phyloP scores from a whole-genome alignment of 768 basidiomycete genomes.

The Lactarius vividus region DNA sequence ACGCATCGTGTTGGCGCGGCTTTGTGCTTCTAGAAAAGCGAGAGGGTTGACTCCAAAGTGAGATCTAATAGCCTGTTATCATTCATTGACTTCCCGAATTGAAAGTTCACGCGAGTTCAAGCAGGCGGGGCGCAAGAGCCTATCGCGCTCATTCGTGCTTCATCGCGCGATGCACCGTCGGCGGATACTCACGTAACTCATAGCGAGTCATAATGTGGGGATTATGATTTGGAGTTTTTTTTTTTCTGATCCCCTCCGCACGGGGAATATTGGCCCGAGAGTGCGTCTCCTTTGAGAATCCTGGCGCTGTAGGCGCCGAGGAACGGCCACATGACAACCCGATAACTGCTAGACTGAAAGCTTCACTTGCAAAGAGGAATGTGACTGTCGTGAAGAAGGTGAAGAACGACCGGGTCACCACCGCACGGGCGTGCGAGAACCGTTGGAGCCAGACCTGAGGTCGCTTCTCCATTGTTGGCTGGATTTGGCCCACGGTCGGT shows the following conservation, averaged over 20 bases:
- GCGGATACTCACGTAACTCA: neutral
- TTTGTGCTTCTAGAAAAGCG: neutral
- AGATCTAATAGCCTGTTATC: neutral
- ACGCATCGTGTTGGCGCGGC: neutral
- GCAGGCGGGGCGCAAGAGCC: neutral
- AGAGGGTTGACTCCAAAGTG: neutral
- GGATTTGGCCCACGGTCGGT: neutral
- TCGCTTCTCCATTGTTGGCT: neutral
- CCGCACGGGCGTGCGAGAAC: neutral
- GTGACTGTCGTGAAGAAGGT: neutral
- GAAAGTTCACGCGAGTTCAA: neutral
- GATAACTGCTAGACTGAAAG: neutral
- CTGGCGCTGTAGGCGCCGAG: neutral
- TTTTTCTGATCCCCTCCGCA: neutral
- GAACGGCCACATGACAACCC: neutral
- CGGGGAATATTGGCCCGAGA: neutral
- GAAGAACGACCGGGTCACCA: neutral
- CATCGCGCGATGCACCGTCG: neutral
- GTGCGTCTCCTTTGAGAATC: neutral
- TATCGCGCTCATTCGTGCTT: neutral
- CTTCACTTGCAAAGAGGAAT: constrained; percentile 2
- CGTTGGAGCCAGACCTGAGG: neutral
- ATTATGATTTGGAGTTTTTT: neutral
- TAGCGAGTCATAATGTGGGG: neutral
- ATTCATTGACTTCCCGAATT: neutral